Conservation (phyloP, 306 rosid species). For the Pyrus bretschneideri region DNA sequence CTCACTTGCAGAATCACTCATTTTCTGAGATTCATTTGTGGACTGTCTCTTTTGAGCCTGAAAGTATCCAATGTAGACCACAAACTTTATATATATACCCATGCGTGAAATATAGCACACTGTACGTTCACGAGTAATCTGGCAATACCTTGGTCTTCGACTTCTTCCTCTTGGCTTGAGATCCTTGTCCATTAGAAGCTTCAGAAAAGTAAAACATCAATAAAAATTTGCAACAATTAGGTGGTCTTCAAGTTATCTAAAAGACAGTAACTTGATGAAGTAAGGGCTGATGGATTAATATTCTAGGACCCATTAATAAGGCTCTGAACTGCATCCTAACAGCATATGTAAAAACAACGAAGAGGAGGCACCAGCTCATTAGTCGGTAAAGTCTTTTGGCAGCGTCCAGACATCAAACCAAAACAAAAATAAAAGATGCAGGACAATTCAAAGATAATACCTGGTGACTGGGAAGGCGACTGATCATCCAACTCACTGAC, state of each 20-base stretch:
- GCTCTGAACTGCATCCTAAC: neutral
- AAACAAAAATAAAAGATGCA: neutral
- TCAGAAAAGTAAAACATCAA: constrained; percentile 25
- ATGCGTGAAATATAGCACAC: neutral
- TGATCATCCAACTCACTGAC: constrained; percentile 78
- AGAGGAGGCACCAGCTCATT: neutral
- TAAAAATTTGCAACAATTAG: constrained; percentile 21
- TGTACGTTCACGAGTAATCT: neutral
- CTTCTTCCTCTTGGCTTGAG: constrained; percentile 62
- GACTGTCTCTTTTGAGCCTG: constrained; percentile 50
- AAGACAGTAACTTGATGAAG: constrained; percentile 4
- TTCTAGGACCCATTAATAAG: constrained; percentile 1
- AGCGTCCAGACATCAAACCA: neutral
- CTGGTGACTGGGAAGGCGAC: constrained; percentile 56
- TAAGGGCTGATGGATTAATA: neutral
- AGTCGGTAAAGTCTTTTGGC: neutral
- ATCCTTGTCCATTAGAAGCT: constrained; percentile 84
- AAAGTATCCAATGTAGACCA: constrained; percentile 14
- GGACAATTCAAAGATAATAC: constrained; percentile 33
- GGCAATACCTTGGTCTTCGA: constrained; percentile 59
- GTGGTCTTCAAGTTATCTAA: neutral
- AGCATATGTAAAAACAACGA: neutral
- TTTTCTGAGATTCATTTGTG: constrained; percentile 18
- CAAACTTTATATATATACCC: neutral
- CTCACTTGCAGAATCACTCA: constrained; percentile 30